Conservation (phyloP, 116 monocot genomes). For the Cymodocea nodosa region DNA sequence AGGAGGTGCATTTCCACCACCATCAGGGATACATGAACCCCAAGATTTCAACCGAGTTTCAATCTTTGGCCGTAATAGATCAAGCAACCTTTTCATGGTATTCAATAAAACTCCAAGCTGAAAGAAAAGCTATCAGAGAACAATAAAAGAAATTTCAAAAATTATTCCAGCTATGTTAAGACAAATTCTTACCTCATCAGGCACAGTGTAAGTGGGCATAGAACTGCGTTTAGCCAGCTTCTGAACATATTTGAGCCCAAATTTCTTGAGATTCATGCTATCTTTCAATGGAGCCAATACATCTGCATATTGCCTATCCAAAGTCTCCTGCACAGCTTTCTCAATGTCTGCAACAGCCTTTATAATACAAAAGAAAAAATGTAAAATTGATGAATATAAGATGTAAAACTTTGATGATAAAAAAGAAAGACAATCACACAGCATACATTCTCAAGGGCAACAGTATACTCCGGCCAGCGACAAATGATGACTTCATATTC, state of each 20-base stretch:
- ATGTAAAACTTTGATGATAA: background rate
- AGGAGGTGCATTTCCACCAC: constrained; percentile 45
- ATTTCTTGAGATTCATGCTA: constrained; percentile 57
- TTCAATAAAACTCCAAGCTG: constrained; percentile 87
- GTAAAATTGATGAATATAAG: background rate
- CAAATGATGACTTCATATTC: constrained; percentile 91
- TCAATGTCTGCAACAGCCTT: constrained; percentile 87
- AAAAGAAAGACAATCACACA: background rate
- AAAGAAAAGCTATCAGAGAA: background rate
- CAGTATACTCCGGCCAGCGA: constrained; percentile 90
- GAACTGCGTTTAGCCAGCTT: constrained; percentile 66
- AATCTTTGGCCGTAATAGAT: constrained; percentile 68
- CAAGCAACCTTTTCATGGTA: constrained; percentile 87
- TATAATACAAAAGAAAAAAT: background rate
- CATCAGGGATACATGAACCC: constrained; percentile 78
- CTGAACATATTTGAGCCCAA: constrained; percentile 73
- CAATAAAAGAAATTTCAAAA: background rate
- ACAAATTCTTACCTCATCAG: constrained; percentile 50
- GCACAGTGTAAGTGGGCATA: constrained; percentile 28
- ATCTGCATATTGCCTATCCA: constrained; percentile 78
- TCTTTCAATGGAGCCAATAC: constrained; percentile 68
- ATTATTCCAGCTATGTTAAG: background rate
- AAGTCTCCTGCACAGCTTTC: constrained; percentile 58
- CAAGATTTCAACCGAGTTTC: constrained; percentile 85
- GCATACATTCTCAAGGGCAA: constrained; percentile 75